phyloP scores from a whole-genome alignment of 768 basidiomycete species.

The Lyophyllum decastes region DNA sequence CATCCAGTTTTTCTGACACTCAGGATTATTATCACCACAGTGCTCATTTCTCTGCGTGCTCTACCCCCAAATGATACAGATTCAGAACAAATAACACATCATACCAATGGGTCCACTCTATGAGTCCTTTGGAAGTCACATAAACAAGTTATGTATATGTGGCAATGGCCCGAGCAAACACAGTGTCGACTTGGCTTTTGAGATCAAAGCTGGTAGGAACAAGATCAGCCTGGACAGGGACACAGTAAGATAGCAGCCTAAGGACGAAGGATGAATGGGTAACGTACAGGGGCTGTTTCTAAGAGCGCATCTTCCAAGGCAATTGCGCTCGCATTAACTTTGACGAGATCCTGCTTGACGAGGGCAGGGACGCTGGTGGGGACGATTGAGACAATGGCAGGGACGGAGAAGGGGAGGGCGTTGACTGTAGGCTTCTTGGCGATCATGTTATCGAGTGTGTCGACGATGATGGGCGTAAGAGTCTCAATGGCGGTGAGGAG shows the following conservation, averaged over 20 bases:
- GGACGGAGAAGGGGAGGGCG: slow-evolving; percentile 24
- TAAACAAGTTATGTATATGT: slow-evolving; percentile 1
- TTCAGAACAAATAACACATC: too few species aligned
- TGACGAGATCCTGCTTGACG: slow-evolving; percentile 28
- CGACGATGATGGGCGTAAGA: slow-evolving; percentile 27
- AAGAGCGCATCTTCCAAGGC: slow-evolving; percentile 23
- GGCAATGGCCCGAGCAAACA: slow-evolving; percentile 26
- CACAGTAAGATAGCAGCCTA: background rate
- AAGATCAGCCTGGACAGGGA: slow-evolving; percentile 20
- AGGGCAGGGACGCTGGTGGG: slow-evolving; percentile 29
- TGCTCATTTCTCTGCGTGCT: too few species aligned
- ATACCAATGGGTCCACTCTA: too few species aligned
- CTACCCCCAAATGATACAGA: too few species aligned
- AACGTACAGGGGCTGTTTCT: slow-evolving; percentile 28
- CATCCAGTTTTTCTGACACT: too few species aligned
- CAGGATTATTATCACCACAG: too few species aligned
- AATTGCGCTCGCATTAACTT: slow-evolving; percentile 21
- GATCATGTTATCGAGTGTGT: slow-evolving; percentile 24
- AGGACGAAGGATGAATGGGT: background rate
- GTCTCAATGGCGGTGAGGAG: slow-evolving; percentile 24
- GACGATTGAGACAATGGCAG: slow-evolving; percentile 17
- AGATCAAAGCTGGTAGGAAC: slow-evolving; percentile 16
- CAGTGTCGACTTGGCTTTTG: slow-evolving; percentile 17
- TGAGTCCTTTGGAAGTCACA: background rate
- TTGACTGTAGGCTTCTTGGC: slow-evolving; percentile 27